These are phyloP conservation scores for Claviceps sp. DNA, from an alignment of 2,329 filamentous ascomycete genomes.

Conservation along the genomic window DNA sequence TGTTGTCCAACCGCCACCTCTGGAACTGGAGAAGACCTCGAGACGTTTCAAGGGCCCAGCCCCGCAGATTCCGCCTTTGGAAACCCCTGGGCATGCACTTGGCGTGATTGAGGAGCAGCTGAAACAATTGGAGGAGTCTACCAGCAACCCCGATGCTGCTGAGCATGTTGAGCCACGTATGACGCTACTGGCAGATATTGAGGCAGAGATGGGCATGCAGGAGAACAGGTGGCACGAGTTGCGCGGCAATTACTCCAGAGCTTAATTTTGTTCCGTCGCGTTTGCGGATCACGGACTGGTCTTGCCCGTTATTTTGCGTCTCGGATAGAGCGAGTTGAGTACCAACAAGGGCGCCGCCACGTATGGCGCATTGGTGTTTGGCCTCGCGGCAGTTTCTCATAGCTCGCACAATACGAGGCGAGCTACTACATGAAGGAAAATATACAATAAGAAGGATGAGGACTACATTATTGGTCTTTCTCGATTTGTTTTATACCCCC, in stretches of 20 bases:
- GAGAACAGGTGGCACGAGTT: slow-evolving; percentile 47
- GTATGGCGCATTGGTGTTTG: too few relatives aligned
- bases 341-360: too few relatives aligned
- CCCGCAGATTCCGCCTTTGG: slow-evolving; percentile 37
- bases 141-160: slow-evolving; percentile 16
- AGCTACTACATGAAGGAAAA: too few relatives aligned
- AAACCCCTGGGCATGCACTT: slow-evolving; percentile 36
- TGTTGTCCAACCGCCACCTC: slow-evolving; percentile 41
- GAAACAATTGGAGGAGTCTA: slow-evolving; percentile 30
- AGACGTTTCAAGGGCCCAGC: slow-evolving; percentile 31
- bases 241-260: slow-evolving; percentile 36
- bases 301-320: too few relatives aligned
- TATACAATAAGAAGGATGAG: too few relatives aligned
- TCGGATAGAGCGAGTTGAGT: too few relatives aligned
- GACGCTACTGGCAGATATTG: slow-evolving; percentile 42
- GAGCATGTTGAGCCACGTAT: slow-evolving; percentile 29
- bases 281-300: too few relatives aligned
- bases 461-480: too few relatives aligned
- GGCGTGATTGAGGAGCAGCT: slow-evolving; percentile 39
- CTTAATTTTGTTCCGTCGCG: slow-evolving; percentile 9
- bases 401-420: too few relatives aligned
- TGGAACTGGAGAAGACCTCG: slow-evolving; percentile 31
- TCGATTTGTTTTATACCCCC: too few relatives aligned
- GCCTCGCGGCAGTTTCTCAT: too few relatives aligned
- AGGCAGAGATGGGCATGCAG: slow-evolving; percentile 47